A percentile compares a stretch with the other conserved stretches of the same genome.
phyloP scores from a whole-genome alignment of 139 green algal species.

The Volvox africanus region DNA sequence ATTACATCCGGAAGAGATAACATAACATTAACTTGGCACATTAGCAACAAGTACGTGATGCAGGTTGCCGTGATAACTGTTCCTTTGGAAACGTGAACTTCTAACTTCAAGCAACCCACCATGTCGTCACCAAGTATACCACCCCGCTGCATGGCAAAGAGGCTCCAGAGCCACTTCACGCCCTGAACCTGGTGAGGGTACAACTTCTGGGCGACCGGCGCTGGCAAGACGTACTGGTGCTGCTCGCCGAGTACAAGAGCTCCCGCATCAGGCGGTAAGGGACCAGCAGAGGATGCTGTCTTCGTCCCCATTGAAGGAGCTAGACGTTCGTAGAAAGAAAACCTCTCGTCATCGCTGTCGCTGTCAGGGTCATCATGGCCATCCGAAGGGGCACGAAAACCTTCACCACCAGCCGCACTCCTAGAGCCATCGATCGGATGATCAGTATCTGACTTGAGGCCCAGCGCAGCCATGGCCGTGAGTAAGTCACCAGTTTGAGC shows the following conservation, averaged over 20 bases:
- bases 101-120: slow-evolving; percentile 40
- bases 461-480: neutral
- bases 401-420: neutral
- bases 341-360: neutral
- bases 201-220: slow-evolving; percentile 61
- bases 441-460: neutral
- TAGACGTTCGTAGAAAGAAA: neutral
- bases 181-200: slow-evolving; percentile 84
- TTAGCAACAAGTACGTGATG: too few relatives aligned
- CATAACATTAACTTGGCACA: too few relatives aligned
- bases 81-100: too few relatives aligned
- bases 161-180: slow-evolving; percentile 86
- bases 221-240: slow-evolving; percentile 57
- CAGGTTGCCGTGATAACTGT: too few relatives aligned
- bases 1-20: too few relatives aligned
- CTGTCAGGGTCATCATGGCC: neutral
- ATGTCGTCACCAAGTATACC: slow-evolving; percentile 91
- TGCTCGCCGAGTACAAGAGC: neutral
- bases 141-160: slow-evolving; percentile 67
- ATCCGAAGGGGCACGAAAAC: neutral
- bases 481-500: neutral
- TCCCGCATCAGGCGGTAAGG: neutral
- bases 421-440: neutral
- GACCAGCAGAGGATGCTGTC: neutral
- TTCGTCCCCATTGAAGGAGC: neutral